Evolutionary conservation across 129 eudicot species (phyloP).

Genomic region (Erigeron canadensis): DNA sequence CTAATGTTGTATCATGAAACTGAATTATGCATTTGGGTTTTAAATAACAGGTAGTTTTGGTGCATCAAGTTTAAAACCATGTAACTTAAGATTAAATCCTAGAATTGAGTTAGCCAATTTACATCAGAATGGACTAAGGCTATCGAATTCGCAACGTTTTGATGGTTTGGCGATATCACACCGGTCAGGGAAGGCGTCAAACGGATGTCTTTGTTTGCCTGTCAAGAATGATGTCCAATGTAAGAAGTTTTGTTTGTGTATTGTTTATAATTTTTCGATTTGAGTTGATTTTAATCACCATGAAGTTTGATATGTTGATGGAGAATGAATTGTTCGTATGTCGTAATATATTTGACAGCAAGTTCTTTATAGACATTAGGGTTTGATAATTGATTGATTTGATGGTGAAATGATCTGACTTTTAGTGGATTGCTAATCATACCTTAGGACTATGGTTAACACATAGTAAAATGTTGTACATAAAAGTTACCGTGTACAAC

Average conservation of each 20-base stretch:
- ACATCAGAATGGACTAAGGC: slow-evolving; percentile 34
- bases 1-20: background rate
- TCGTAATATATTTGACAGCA: background rate
- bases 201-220: slow-evolving; percentile 44
- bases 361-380: background rate
- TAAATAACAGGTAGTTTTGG: slow-evolving; percentile 57
- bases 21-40: background rate
- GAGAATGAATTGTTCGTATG: background rate
- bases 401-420: background rate
- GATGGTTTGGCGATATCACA: slow-evolving; percentile 40
- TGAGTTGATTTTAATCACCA: background rate
- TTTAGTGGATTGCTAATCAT: too few species aligned
- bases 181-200: slow-evolving; percentile 31
- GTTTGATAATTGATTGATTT: slow-evolving; percentile 5
- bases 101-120: slow-evolving; percentile 33
- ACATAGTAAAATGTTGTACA: too few species aligned
- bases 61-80: slow-evolving; percentile 46
- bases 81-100: slow-evolving; percentile 42
- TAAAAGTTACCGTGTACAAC: too few species aligned
- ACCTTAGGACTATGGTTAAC: too few species aligned
- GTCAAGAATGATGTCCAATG: slow-evolving; percentile 38
- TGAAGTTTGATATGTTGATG: background rate
- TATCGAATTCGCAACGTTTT: slow-evolving; percentile 7
- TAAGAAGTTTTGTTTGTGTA: slow-evolving; percentile 29
- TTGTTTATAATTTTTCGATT: background rate